Evolutionary conservation across 2,329 filamentous ascomycete genomes (phyloP).

Genomic region (Colletotrichum viniferum): DNA sequence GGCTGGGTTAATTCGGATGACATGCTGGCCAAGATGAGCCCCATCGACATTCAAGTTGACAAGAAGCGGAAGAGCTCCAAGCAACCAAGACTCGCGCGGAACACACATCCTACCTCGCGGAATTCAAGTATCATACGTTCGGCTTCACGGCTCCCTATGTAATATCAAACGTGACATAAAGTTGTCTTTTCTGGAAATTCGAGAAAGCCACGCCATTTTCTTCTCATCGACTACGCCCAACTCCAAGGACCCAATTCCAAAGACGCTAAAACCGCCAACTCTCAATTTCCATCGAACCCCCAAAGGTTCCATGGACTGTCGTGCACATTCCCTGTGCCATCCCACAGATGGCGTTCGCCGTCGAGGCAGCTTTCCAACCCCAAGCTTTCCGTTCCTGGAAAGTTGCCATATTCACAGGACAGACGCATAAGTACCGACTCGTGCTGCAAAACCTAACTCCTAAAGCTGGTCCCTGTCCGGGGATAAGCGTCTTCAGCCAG

Average conservation of each 20-base stretch:
- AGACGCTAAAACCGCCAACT: fast-evolving
- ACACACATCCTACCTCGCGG: fast-evolving
- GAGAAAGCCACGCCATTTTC: fast-evolving
- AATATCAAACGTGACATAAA: too few species aligned
- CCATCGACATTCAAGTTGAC: fast-evolving
- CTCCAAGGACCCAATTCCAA: too few species aligned
- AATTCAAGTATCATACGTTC: fast-evolving
- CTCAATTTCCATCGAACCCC: too few species aligned
- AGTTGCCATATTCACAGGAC: neutral
- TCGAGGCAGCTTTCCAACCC: neutral
- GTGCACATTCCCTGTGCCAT: neutral
- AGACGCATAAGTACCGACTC: too few species aligned
- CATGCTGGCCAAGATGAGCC: fast-evolving
- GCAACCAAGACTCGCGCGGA: fast-evolving
- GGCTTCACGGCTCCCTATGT: too few species aligned
- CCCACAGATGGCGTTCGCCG: neutral
- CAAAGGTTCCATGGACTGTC: neutral
- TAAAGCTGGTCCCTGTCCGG: neutral
- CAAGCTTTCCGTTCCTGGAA: neutral
- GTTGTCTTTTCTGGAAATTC: fast-evolving
- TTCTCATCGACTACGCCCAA: too few species aligned
- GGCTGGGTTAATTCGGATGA: too few species aligned
- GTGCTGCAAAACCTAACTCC: neutral
- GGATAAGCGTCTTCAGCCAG: neutral
- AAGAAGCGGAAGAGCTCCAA: fast-evolving